These are phyloP conservation scores for Acorus gramineus DNA, from an alignment of 106 monocot genomes.

Conservation along the genomic window DNA sequence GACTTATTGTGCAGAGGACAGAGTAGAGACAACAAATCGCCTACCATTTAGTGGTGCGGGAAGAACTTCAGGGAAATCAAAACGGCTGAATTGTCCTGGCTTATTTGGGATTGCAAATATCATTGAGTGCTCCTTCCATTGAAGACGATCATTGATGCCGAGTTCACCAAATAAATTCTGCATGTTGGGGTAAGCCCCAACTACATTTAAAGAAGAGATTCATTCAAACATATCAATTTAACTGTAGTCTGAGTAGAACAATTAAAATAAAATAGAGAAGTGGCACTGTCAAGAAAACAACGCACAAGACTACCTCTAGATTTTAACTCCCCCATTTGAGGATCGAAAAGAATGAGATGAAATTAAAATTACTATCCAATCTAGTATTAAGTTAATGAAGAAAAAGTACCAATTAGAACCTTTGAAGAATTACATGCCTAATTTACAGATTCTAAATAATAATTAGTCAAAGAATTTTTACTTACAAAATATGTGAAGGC, in stretches of 20 bases:
- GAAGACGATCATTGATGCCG: constrained; percentile 93
- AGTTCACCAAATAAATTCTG: constrained; percentile 98
- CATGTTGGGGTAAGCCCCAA: constrained; percentile 98
- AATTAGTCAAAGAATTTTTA: too few relatives aligned
- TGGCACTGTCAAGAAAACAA: too few relatives aligned
- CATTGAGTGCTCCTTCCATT: constrained; percentile 99
- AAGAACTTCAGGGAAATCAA: constrained; percentile 90
- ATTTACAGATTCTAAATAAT: too few relatives aligned
- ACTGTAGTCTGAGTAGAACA: too few relatives aligned
- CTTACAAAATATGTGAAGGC: constrained; percentile 98
- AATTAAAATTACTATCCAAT: too few relatives aligned
- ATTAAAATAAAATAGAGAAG: too few relatives aligned
- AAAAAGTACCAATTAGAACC: too few relatives aligned
- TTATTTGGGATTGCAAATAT: constrained; percentile 97
- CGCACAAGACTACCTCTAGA: too few relatives aligned
- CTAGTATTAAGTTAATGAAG: too few relatives aligned
- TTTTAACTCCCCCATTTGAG: too few relatives aligned
- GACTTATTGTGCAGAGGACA: background rate
- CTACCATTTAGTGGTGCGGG: constrained; percentile 96
- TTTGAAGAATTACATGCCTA: too few relatives aligned
- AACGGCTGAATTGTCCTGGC: constrained; percentile 96
- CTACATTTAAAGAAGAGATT: constrained; percentile 31
- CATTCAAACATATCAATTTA: constrained; percentile 2
- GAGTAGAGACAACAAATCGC: background rate
- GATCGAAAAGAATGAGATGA: too few relatives aligned